Evolutionary conservation across 2,329 filamentous ascomycete species (phyloP).

Genomic region (Cryphonectria naterciae): DNA sequence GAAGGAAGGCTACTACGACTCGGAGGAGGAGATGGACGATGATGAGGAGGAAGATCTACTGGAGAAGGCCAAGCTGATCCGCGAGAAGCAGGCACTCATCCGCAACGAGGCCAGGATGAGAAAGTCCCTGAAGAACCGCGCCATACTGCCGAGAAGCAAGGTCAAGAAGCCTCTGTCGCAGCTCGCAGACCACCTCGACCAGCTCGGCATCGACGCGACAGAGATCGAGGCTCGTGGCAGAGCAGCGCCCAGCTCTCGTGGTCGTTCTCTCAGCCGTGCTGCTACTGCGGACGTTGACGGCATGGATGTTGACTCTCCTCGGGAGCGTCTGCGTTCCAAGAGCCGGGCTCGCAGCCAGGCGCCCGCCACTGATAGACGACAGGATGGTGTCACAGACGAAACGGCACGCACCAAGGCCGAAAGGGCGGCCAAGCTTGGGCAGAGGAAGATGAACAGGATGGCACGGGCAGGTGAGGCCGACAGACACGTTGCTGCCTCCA

Average conservation of each 20-base stretch:
- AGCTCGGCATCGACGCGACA: slow-evolving; percentile 82
- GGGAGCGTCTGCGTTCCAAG: slow-evolving; percentile 71
- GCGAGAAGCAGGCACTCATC: slow-evolving; percentile 91
- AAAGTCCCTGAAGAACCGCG: slow-evolving; percentile 96
- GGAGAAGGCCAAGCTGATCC: slow-evolving; percentile 92
- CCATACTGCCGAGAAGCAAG: slow-evolving; percentile 83
- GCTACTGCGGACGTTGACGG: slow-evolving; percentile 68
- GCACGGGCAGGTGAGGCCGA: slow-evolving; percentile 96
- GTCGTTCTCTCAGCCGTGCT: slow-evolving; percentile 68
- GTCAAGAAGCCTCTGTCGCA: slow-evolving; percentile 82
- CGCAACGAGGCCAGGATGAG: slow-evolving; percentile 94
- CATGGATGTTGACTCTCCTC: slow-evolving; percentile 73
- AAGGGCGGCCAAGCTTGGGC: slow-evolving; percentile 82
- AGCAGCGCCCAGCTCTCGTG: slow-evolving; percentile 64
- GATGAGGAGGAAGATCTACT: slow-evolving; percentile 85
- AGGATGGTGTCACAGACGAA: slow-evolving; percentile 76
- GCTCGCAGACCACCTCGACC: slow-evolving; percentile 84
- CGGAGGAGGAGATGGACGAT: slow-evolving; percentile 80
- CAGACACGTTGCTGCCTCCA: slow-evolving; percentile 78
- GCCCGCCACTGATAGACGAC: slow-evolving; percentile 67
- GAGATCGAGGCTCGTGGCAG: slow-evolving; percentile 75
- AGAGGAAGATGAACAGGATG: slow-evolving; percentile 99
- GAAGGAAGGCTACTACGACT: slow-evolving; percentile 91
- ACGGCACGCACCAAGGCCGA: slow-evolving; percentile 76
- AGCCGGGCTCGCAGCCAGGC: slow-evolving; percentile 67